phyloP scores from a whole-genome alignment of 352 stramenopile genomes.

The Pythium biforme region DNA sequence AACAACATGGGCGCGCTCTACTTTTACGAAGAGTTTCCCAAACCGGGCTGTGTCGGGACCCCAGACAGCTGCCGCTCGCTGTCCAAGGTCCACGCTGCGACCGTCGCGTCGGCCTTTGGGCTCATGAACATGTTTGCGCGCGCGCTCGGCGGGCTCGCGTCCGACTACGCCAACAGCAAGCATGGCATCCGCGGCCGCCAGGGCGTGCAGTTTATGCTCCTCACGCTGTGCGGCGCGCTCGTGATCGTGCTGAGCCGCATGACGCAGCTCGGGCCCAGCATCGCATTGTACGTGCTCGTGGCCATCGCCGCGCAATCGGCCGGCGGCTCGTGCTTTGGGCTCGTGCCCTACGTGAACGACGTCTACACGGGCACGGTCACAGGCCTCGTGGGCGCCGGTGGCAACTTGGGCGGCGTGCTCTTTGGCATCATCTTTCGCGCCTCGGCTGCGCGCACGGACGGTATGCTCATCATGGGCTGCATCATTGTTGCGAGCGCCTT shows the following conservation, averaged over 20 bases:
- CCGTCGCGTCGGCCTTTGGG: conserved; percentile 91
- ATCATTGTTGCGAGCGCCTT: conserved; percentile 56
- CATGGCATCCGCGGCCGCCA: conserved; percentile 91
- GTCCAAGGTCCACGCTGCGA: conserved; percentile 65
- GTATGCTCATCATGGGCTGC: conserved; percentile 54
- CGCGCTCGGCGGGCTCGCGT: conserved; percentile 83
- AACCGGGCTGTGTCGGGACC: conserved; percentile 39
- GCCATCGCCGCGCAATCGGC: conserved; percentile 89
- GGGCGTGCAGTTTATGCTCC: conserved; percentile 72
- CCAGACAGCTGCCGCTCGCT: conserved; percentile 38
- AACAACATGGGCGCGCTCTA: conserved; percentile 95
- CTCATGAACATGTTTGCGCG: conserved; percentile 94
- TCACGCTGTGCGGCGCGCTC: conserved; percentile 75
- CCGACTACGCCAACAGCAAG: conserved; percentile 79
- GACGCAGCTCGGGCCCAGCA: conserved; percentile 61
- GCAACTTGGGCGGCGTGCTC: conserved; percentile 69
- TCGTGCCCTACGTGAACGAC: conserved; percentile 75
- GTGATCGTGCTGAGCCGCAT: conserved; percentile 88
- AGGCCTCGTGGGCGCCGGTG: conserved; percentile 59
- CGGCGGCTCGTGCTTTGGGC: conserved; percentile 60
- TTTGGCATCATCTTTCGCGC: conserved; percentile 69
- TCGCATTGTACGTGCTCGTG: conserved; percentile 91
- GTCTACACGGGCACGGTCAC: conserved; percentile 64
- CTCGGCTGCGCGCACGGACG: conserved; percentile 31
- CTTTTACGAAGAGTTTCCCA: conserved; percentile 90